Conservation (phyloP, 768 basidiomycete species). For the Fomitopsis serialis region DNA sequence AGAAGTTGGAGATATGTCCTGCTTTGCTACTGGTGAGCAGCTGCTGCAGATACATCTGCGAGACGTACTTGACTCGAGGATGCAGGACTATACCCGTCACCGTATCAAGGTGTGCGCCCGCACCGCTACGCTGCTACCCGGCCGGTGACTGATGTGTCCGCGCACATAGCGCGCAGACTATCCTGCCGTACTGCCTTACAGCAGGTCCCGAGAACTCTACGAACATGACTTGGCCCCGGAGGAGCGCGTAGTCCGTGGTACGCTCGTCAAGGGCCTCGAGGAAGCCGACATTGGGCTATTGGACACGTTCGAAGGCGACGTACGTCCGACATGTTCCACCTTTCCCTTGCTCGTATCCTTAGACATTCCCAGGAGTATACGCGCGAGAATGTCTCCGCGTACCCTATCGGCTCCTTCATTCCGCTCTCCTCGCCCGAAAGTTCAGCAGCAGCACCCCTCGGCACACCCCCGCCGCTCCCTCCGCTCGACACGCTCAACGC, state of each 20-base stretch:
- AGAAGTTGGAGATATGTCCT: conserved; percentile 60
- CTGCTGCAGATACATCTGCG: neutral
- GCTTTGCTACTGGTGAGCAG: conserved; percentile 65
- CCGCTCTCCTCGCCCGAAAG: conserved; percentile 26
- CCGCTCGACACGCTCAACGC: conserved; percentile 26
- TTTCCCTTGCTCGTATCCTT: too few species aligned
- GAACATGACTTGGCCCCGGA: conserved; percentile 44
- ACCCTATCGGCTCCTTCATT: conserved; percentile 44
- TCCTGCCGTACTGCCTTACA: conserved; percentile 71
- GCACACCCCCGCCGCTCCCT: conserved; percentile 38
- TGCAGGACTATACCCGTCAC: conserved; percentile 76
- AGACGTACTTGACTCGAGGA: too few species aligned
- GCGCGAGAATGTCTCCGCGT: conserved; percentile 46
- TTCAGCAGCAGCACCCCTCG: conserved; percentile 27
- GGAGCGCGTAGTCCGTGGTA: conserved; percentile 72
- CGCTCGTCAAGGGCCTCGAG: conserved; percentile 70
- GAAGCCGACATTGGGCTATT: conserved; percentile 56
- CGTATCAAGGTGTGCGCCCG: conserved; percentile 50
- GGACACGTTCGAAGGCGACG: conserved; percentile 81
- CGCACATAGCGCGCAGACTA: conserved; percentile 59
- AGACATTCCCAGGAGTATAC: conserved; percentile 61
- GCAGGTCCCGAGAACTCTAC: conserved; percentile 42
- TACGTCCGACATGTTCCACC: conserved; percentile 27
- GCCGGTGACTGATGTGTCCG: too few species aligned
- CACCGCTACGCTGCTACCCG: neutral